Evolutionary conservation across 2,329 filamentous ascomycete species (phyloP), one percentile per base, ranked within the genome.

Genomic region (Diaporthe helianthi): DNA sequence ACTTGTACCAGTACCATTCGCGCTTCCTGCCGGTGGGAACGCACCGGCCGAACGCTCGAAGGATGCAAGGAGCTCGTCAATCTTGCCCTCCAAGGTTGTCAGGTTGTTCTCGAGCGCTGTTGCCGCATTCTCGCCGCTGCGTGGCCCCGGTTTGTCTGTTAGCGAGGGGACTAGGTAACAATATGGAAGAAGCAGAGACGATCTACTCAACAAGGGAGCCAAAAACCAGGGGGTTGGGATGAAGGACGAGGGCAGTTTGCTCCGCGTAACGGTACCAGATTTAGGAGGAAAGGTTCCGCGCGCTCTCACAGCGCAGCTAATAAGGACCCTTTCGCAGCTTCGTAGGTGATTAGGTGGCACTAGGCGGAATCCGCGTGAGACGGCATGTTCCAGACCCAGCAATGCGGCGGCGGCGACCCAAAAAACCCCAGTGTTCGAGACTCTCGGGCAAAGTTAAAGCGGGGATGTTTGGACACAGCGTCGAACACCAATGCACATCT

Each of bases 61-160:
- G 29, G 82, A 81, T 19, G 83, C 84, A 26, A 89, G 80, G 26
- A 89, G 79, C 70, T 81, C 82, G 71, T 88, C 86, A n/a, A 89
- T 81, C 75, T 83, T 87, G 74, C 78, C 80, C 76, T 89, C 86
- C 24, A 89, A 80, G 41, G 75, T 83, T 10, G 81, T 80, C 61
- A 89, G 80, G 72, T 84, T 85, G 2, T 82, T 79, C 75, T 89
- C 87, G 22, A 89, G 82, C 36, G 81, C 81, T 13, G 82, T 75
- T 51, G 86, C 86, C 4, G 86, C 79, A 73, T 86, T 83, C 71
- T 89, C 87, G 73, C 86, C 87, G 73, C 85, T 87, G 70, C 13
- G 51, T 19, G 4, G 24, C 19, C 61, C 22, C 22, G 29, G 2
- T 19, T 24, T 36, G 13, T 49, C 44, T 36, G 58, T 63, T 36